Evolutionary conservation across 306 rosid species (phyloP).

Genomic region (Ormosia semicastrata): DNA sequence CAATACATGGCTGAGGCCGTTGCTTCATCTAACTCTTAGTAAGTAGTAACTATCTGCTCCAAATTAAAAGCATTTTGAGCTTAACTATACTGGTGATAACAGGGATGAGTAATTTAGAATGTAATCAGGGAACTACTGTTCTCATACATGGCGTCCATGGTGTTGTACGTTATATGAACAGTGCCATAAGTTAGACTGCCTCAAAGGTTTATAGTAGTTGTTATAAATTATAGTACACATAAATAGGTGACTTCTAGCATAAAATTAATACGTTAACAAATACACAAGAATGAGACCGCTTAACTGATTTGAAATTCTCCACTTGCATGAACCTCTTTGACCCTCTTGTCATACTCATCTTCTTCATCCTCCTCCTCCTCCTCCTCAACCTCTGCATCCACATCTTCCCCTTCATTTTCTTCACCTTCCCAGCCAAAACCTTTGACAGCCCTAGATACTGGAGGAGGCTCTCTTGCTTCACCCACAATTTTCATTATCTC

Average conservation of each 20-base stretch:
- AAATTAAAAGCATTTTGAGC: neutral
- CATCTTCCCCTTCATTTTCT: slow-evolving; percentile 47
- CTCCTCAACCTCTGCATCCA: slow-evolving; percentile 42
- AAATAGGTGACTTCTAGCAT: slow-evolving; percentile 39
- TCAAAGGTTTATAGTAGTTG: slow-evolving; percentile 22
- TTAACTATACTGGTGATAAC: neutral
- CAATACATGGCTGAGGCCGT: neutral
- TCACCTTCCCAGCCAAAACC: slow-evolving; percentile 75
- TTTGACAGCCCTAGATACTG: slow-evolving; percentile 50
- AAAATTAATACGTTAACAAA: slow-evolving; percentile 16
- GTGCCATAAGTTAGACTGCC: slow-evolving; percentile 16
- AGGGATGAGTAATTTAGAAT: neutral
- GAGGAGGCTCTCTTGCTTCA: slow-evolving; percentile 77
- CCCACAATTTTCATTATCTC: slow-evolving; percentile 85
- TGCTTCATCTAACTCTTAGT: neutral
- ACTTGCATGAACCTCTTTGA: slow-evolving; percentile 78
- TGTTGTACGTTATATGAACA: slow-evolving; percentile 31
- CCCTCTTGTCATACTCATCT: slow-evolving; percentile 82
- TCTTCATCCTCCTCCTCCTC: slow-evolving; percentile 65
- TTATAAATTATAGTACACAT: slow-evolving; percentile 46
- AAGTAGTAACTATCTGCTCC: neutral
- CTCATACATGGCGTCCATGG: slow-evolving; percentile 34
- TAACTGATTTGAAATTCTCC: slow-evolving; percentile 68
- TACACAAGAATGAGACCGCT: slow-evolving; percentile 36
- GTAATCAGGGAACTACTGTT: slow-evolving; percentile 11